phyloP scores from a whole-genome alignment of 192 early-diverging fungal genomes.

The Coemansia sp. region DNA sequence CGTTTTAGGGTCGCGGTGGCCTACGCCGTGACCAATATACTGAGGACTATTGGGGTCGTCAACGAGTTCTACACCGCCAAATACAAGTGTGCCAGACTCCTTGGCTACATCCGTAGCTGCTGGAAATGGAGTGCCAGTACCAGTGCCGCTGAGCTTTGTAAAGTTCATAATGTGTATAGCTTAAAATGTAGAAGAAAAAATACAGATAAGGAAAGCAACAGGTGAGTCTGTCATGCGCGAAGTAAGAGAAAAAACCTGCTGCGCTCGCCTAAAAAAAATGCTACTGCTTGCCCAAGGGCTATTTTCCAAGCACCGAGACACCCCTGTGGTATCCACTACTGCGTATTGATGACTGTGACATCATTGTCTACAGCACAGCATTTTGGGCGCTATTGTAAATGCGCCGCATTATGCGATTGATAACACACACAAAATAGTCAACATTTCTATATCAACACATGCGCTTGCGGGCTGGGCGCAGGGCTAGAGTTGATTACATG shows the following conservation, averaged over 20 bases:
- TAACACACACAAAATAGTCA: not conserved
- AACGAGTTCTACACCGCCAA: slow-evolving; percentile 47
- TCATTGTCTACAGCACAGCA: not conserved
- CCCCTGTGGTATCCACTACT: not conserved
- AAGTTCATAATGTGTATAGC: slow-evolving; percentile 11
- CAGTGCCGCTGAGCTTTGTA: slow-evolving; percentile 36
- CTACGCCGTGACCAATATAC: slow-evolving; percentile 55
- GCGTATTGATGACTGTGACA: not conserved
- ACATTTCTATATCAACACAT: not conserved
- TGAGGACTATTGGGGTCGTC: slow-evolving; percentile 36
- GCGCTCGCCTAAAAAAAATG: not conserved
- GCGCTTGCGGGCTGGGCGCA: not conserved
- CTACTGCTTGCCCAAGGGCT: not conserved
- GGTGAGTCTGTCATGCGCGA: not conserved
- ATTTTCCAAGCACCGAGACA: not conserved
- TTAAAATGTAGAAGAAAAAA: not conserved
- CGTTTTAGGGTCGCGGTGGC: slow-evolving; percentile 51
- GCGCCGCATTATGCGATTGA: not conserved
- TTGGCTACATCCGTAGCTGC: slow-evolving; percentile 58
- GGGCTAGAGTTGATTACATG: slow-evolving; percentile 4
- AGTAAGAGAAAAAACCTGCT: not conserved
- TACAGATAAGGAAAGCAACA: not conserved
- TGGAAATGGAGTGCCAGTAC: slow-evolving; percentile 47
- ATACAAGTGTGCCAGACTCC: slow-evolving; percentile 34
- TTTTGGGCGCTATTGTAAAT: not conserved